phyloP scores from a whole-genome alignment of 129 eudicot genomes.

The Flaveria robusta region DNA sequence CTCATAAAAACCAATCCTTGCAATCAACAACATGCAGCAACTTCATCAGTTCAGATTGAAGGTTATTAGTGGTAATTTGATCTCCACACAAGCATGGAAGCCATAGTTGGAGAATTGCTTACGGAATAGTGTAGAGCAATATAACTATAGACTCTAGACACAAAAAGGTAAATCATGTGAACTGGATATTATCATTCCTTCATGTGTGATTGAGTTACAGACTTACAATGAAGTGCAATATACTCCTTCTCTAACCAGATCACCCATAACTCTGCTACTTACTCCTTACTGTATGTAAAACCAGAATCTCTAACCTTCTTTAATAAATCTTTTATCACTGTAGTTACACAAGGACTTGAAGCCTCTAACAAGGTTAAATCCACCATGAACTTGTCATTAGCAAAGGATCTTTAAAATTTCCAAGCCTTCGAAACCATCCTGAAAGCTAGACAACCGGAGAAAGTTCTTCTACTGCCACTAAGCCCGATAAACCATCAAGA shows the following conservation, averaged over 20 bases:
- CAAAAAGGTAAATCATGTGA: background rate
- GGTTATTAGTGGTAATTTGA: background rate
- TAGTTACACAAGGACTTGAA: no score
- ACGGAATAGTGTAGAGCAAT: background rate
- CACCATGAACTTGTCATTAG: no score
- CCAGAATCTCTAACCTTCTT: no score
- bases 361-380: no score
- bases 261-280: no score
- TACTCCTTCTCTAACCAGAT: background rate
- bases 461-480: no score
- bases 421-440: no score
- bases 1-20: background rate
- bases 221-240: background rate
- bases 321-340: no score
- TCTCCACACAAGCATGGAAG: background rate
- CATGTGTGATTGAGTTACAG: background rate
- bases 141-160: background rate
- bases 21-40: background rate
- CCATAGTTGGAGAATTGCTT: slow-evolving; percentile 5
- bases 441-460: no score
- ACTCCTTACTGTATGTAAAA: no score
- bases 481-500: no score
- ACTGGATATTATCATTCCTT: background rate
- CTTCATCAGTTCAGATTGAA: background rate
- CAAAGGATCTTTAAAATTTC: no score